These are phyloP conservation scores for Chlamydomonas sp. DNA, from an alignment of 139 green algal genomes.

Conservation along the genomic window DNA sequence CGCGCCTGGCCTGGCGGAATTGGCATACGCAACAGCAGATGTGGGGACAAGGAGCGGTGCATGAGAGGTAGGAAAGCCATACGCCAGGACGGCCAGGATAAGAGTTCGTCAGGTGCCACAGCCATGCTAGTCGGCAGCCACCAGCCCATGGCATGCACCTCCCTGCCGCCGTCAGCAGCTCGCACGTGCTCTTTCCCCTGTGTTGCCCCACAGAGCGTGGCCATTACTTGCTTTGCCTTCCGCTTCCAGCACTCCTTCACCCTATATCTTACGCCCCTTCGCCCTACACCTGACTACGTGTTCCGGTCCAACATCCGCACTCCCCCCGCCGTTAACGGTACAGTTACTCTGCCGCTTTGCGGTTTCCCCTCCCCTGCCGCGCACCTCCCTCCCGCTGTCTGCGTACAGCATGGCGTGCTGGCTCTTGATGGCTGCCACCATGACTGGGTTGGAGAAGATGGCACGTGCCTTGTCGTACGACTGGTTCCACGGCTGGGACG, in stretches of 20 bases:
- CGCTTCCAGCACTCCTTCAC: neutral
- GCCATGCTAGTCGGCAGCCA: neutral
- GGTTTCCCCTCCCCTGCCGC: neutral
- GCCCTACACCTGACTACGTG: no score
- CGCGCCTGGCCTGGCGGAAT: neutral
- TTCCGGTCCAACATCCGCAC: neutral
- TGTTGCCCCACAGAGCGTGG: neutral
- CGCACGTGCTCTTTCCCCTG: neutral
- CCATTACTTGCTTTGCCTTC: no score
- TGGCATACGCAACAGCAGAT: neutral
- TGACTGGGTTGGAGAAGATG: neutral
- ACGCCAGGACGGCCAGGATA: neutral
- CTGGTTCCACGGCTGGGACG: conserved; percentile 2
- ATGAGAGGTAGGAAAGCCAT: neutral
- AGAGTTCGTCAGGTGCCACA: neutral
- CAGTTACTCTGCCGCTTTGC: neutral
- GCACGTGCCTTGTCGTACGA: conserved; percentile 18
- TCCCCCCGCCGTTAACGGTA: neutral
- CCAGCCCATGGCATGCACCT: neutral
- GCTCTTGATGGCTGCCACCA: neutral
- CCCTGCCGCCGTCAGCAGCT: neutral
- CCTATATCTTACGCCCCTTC: neutral
- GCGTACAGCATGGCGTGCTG: conserved; percentile 25
- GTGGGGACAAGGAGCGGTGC: neutral
- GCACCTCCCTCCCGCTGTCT: conserved; percentile 7